Base-by-base conservation (phyloP, 2,329 filamentous ascomycete genomes). In the Bipolaris victoriae region DNA sequence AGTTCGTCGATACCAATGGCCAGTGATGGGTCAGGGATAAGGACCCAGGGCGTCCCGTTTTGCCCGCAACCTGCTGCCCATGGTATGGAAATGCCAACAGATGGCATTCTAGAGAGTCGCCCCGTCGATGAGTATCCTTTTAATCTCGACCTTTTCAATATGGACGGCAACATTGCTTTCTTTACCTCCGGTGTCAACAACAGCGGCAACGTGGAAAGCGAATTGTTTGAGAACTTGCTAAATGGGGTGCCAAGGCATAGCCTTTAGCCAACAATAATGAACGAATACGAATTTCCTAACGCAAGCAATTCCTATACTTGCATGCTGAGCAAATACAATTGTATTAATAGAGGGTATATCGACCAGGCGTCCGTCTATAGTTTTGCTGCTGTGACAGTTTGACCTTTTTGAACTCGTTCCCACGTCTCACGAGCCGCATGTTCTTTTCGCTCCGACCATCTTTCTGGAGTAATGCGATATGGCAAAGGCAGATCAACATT, bases 141-240 rank as follows among this genome's bases (percentile, higher is more conserved):
- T 43, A 50, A 60, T 40, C 45, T 60, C n/a, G 58, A 60, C 39
- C 43, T 60, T 11, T 33, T 60, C 3, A 58, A 55, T 43, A 36
- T 55, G 11, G 54, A 57, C 35, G 46, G 58, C 15, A 58, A 47
- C 35, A 48, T 50, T 18, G 46, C 54, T 16, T 60, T 60, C 41
- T 57, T 60, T 29, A 60, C 58, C 3, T 48, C 58, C 3, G 50
- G 51, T 20, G 36, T 60, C 20, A 29, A 56, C 35, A 40, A 60
- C 6, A 41, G 39, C 33, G 48, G 47, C 36, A 54, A 48, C n/a
- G 22, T 50, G 22, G 54, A 60, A 41, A 53, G 50, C 15, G 54
- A 60, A 11, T 35, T 58, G n/a, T 57, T 51, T 33, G 58, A 60
- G 43, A 60, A 43, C 33, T 20, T 60, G 20, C 26, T 47, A 11